Evolutionary conservation across 2,329 filamentous ascomycete genomes (phyloP), one percentile per base, ranked within the genome.

Genomic region (Sporothrix mexicana): DNA sequence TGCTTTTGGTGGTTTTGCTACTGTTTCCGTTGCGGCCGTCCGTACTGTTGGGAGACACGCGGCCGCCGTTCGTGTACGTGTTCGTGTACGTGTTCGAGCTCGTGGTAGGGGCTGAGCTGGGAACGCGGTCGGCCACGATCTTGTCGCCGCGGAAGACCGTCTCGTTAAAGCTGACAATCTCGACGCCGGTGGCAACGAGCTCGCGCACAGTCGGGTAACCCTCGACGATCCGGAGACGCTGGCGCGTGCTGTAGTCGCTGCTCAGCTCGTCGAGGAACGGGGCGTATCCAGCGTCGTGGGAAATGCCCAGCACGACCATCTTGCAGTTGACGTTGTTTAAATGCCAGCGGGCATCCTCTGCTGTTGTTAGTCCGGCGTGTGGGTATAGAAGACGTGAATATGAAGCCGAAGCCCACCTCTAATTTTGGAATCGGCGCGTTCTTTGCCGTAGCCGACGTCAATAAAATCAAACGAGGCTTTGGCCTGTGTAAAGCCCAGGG

Each of bases 381-480:
- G 15, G 13, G 17, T 17, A 7, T 12, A 62, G 12, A 45, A 43
- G 30, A 62, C n/a, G 8, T 1, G 36, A 45, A 23, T 20, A 6
- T 43, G n/a, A 55, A 25, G 51, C 8, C 8, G 20, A n/a, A 6
- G 12, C 59, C 2, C 10, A 88, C 88, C 88, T 84, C 85, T 86
- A 75, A 91, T 87, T 79, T 91, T 91, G 64, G 84, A 84, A 77
- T 89, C 87, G 8, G 86, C 85, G 68, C 86, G 83, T 76, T 90
- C 88, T 78, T 89, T 89, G 61, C 85, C 85, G 76, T 84, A 80
- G 47, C 89, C 88, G 70, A 91, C 85, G 77, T 91, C 88, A 73
- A 91, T 82, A 81, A 90, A 91, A 79, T 91, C 88, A 81, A 91
- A 90, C 12, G 85, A 85, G 10, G 87, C 83, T 75, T 85, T 85